Percentiles rank a stretch among this genome's conserved stretches.
These are phyloP conservation scores for Rickenella mellea DNA, from an alignment of 768 basidiomycete genomes.

Conservation along the genomic window DNA sequence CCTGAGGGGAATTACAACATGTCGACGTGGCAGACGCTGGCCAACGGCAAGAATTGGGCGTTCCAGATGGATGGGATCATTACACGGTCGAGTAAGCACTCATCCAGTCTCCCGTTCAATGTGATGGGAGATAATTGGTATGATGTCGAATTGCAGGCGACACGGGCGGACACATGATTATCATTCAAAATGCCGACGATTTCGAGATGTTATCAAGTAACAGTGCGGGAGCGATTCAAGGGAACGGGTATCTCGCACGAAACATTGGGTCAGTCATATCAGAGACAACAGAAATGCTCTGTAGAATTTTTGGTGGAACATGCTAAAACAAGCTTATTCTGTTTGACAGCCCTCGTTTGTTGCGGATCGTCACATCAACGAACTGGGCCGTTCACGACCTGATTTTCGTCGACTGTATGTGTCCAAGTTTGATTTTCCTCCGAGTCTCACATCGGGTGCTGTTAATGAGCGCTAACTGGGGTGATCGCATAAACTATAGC, in stretches of 20 bases:
- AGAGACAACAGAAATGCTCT: background rate
- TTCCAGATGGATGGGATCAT: conserved; percentile 22
- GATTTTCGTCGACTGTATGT: conserved; percentile 17
- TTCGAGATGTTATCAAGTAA: conserved; percentile 22
- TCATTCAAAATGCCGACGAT: conserved; percentile 19
- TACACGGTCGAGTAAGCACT: conserved; percentile 13
- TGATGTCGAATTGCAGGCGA: conserved; percentile 7
- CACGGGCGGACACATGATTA: conserved; percentile 21
- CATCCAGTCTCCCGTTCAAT: conserved; percentile 15
- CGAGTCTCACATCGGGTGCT: background rate
- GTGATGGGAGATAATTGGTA: background rate
- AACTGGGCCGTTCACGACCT: conserved; percentile 21
- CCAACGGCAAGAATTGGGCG: conserved; percentile 17
- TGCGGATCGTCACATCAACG: conserved; percentile 18
- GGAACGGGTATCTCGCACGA: conserved; percentile 19
- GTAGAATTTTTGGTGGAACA: background rate
- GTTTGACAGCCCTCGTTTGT: conserved; percentile 13
- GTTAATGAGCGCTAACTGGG: background rate
- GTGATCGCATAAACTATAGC: background rate
- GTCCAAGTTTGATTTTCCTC: no score
- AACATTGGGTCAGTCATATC: conserved; percentile 16
- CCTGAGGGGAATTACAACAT: conserved; percentile 20
- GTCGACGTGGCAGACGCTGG: conserved; percentile 20
- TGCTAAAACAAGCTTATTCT: no score
- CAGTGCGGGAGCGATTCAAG: conserved; percentile 20